These are phyloP conservation scores for Kwoniella europaea DNA, from an alignment of 768 basidiomycete species.

Conservation along the genomic window DNA sequence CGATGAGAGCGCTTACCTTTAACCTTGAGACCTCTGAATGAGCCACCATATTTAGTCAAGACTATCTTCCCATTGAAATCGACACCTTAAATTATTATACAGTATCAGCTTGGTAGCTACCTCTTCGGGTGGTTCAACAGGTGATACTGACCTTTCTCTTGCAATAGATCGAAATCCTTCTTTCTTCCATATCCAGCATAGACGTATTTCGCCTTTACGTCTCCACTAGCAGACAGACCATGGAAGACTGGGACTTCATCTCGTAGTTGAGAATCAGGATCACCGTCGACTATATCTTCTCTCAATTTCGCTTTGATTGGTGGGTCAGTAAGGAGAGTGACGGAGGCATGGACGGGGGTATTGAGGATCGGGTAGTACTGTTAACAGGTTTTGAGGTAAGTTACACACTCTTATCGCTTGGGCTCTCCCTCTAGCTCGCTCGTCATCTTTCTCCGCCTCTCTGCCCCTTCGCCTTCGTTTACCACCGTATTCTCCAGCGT, in stretches of 20 bases:
- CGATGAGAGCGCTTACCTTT: conserved; percentile 22
- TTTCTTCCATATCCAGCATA: conserved; percentile 82
- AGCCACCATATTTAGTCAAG: conserved; percentile 71
- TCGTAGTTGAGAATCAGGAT: conserved; percentile 73
- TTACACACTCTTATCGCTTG: too few species aligned
- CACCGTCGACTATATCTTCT: conserved; percentile 74
- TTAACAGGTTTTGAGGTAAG: background rate
- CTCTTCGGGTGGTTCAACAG: background rate
- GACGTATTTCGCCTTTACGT: conserved; percentile 64
- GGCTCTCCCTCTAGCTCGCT: background rate
- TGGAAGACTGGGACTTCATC: conserved; percentile 82
- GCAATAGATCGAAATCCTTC: conserved; percentile 73
- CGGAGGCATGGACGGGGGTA: conserved; percentile 70
- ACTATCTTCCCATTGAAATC: conserved; percentile 79
- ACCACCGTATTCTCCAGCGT: too few species aligned
- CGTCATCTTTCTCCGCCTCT: background rate
- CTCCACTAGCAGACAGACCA: conserved; percentile 77
- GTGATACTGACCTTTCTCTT: conserved; percentile 61
- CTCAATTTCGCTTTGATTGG: conserved; percentile 74
- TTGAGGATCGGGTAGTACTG: conserved; percentile 86
- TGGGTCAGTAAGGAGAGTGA: conserved; percentile 68
- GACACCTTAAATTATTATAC: conserved; percentile 62
- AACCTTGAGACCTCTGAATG: conserved; percentile 86
- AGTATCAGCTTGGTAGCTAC: background rate
- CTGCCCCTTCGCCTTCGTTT: too few species aligned